These are phyloP conservation scores for Zymoseptoria ardabiliae DNA, from an alignment of 2,329 filamentous ascomycete species.

Conservation along the genomic window DNA sequence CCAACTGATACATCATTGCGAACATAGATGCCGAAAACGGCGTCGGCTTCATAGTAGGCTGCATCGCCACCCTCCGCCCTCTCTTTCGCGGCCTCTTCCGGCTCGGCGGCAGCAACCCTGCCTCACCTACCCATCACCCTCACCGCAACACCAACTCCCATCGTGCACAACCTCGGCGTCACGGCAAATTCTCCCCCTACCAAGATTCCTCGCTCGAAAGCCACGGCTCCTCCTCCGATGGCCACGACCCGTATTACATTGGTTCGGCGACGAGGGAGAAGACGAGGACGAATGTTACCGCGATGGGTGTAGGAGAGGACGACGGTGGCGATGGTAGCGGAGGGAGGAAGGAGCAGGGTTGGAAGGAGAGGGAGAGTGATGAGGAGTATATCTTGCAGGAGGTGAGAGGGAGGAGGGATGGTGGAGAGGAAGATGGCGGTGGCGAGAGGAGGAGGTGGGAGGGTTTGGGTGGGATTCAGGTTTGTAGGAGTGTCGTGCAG, in stretches of 20 bases:
- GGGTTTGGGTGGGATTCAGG: constrained; percentile 14
- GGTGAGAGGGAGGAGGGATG: constrained; percentile 2
- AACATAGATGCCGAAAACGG: constrained; percentile 29
- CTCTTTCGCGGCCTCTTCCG: constrained; percentile 25
- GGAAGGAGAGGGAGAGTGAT: constrained; percentile 7
- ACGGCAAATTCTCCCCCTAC: background rate
- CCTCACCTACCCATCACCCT: background rate
- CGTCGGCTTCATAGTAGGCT: constrained; percentile 31
- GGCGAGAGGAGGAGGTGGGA: background rate
- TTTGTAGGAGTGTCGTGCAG: constrained; percentile 15
- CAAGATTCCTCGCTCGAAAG: background rate
- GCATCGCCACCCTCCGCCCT: constrained; percentile 29
- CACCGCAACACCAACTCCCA: constrained; percentile 8
- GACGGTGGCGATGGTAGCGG: background rate
- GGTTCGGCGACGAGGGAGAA: background rate
- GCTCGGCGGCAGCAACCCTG: constrained; percentile 9
- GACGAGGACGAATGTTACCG: constrained; percentile 10
- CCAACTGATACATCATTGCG: background rate
- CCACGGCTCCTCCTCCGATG: background rate
- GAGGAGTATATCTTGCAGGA: constrained; percentile 18
- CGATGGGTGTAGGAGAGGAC: background rate
- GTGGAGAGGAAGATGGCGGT: background rate
- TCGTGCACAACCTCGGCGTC: background rate
- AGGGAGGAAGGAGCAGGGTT: constrained; percentile 8
- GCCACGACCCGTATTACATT: background rate